Percentiles rank a stretch among this genome's conserved stretches.
These are phyloP conservation scores for Solanum rostratum DNA, from an alignment of 257 asterid species.

Conservation along the genomic window DNA sequence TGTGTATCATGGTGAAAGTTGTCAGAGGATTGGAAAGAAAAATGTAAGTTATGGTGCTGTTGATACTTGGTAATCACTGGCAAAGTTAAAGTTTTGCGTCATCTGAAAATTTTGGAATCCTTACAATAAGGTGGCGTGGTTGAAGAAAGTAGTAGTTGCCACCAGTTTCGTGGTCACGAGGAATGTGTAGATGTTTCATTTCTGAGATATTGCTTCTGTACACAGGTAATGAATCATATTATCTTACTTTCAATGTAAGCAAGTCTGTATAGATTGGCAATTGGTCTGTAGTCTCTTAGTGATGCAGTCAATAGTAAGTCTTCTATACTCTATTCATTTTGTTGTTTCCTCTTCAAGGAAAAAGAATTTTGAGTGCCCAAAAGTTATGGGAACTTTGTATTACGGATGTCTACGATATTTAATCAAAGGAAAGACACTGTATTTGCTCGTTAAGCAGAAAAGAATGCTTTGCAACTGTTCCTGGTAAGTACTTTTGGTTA, in stretches of 20 bases:
- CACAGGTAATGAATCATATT: constrained; percentile 15
- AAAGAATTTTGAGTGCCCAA: neutral
- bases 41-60: neutral
- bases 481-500: neutral
- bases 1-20: constrained; percentile 7
- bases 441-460: neutral
- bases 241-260: constrained; percentile 7
- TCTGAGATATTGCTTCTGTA: constrained; percentile 8
- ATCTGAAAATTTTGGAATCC: neutral
- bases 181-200: neutral
- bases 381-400: neutral
- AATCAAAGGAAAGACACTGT: neutral
- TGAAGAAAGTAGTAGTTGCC: neutral
- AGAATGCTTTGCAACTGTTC: neutral
- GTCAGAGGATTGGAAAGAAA: neutral
- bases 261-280: constrained; percentile 30
- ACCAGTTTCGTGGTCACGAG: neutral
- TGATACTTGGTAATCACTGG: neutral
- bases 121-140: neutral
- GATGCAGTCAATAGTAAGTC: neutral
- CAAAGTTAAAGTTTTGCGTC: neutral
- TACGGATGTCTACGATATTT: neutral
- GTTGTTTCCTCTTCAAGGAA: neutral
- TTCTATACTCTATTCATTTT: neutral
- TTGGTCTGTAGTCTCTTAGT: neutral